Percentiles rank a stretch among this genome's conserved stretches.
Conservation (phyloP, 1,139 yeast genomes). For the Diutina pseudorugosa region DNA sequence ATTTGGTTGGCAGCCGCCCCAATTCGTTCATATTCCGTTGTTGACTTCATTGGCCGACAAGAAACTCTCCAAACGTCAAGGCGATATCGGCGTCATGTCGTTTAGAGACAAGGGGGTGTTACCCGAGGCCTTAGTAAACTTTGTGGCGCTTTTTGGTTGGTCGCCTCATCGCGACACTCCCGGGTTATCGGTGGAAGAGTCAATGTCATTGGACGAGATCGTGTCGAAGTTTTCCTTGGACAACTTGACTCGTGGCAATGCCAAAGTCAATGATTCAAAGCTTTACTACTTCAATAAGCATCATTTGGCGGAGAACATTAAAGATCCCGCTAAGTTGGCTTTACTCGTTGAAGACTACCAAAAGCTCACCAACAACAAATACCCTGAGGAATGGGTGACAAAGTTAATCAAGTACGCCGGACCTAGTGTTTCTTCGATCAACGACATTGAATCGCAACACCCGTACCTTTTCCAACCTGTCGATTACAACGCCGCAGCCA, state of each 20-base stretch:
- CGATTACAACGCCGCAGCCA: constrained; percentile 12
- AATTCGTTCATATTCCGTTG: constrained; percentile 80
- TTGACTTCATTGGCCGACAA: constrained; percentile 66
- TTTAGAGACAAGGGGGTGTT: constrained; percentile 52
- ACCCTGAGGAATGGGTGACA: constrained; percentile 13
- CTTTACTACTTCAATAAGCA: constrained; percentile 64
- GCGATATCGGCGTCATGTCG: constrained; percentile 60
- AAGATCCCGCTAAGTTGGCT: constrained; percentile 18
- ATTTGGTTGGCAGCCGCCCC: constrained; percentile 78
- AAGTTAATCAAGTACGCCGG: constrained; percentile 19
- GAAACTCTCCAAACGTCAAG: constrained; percentile 76
- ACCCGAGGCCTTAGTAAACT: constrained; percentile 82
- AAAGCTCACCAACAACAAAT: constrained; percentile 10
- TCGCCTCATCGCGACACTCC: constrained; percentile 52
- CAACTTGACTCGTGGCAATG: constrained; percentile 82
- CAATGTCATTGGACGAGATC: constrained; percentile 43
- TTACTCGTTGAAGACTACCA: constrained; percentile 20
- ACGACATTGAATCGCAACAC: constrained; percentile 35
- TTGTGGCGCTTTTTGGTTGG: constrained; percentile 92
- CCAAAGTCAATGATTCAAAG: constrained; percentile 76
- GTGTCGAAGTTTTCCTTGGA: constrained; percentile 40
- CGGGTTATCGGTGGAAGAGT: constrained; percentile 46
- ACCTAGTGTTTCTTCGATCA: constrained; percentile 31
- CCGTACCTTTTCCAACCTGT: constrained; percentile 38
- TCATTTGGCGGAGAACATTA: constrained; percentile 34